Evolutionary conservation across 352 stramenopile genomes (phyloP).

Genomic region (Lagenidium giganteum): DNA sequence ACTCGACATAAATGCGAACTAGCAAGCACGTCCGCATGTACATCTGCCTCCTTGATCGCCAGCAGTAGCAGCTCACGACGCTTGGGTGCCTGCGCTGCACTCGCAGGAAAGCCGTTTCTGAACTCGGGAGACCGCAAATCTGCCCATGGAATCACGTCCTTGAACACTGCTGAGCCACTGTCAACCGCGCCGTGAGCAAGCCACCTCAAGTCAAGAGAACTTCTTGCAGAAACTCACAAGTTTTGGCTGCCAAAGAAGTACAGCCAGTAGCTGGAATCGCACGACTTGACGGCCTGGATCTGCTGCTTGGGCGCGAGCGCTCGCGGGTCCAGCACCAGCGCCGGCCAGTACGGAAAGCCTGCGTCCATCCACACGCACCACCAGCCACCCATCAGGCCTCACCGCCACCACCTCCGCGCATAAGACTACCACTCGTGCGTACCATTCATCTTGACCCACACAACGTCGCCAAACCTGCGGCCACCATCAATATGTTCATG

Average conservation of each 20-base stretch:
- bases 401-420: conserved; percentile 11
- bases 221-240: conserved; percentile 8
- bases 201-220: neutral
- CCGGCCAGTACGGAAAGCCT: conserved; percentile 12
- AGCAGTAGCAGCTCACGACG: no score
- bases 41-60: neutral
- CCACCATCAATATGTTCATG: neutral
- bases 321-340: conserved; percentile 10
- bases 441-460: conserved; percentile 4
- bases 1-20: neutral
- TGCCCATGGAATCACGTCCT: conserved; percentile 4
- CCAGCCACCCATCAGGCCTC: conserved; percentile 1
- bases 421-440: conserved; percentile 2
- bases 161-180: conserved; percentile 7
- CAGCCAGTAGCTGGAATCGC: conserved; percentile 11
- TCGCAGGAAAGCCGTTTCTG: conserved; percentile 4
- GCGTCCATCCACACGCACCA: neutral
- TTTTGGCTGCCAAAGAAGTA: conserved; percentile 11
- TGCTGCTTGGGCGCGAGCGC: conserved; percentile 4
- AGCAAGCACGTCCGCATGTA: conserved; percentile 2
- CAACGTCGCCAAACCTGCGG: neutral
- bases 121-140: conserved; percentile 5
- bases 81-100: no score
- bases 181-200: neutral
- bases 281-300: conserved; percentile 5